Evolutionary conservation across 345 rosid species (phyloP).

Genomic region (Excoecaria cochinchinensis): DNA sequence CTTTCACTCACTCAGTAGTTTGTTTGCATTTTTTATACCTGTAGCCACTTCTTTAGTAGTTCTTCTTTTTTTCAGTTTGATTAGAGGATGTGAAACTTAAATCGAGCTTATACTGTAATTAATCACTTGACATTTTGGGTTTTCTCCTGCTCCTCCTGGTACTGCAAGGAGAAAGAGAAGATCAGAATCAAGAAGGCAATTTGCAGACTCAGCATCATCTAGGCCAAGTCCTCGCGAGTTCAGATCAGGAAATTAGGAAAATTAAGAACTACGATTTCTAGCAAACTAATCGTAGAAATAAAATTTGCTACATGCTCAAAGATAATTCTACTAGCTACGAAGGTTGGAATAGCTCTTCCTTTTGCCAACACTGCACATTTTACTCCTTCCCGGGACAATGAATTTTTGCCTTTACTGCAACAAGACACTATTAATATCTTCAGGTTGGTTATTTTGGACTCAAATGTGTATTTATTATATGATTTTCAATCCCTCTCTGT

Average conservation of each 20-base stretch:
- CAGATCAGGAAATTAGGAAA: slow-evolving; percentile 54
- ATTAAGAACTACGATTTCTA: slow-evolving; percentile 3
- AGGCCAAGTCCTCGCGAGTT: slow-evolving; percentile 81
- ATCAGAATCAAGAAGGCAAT: slow-evolving; percentile 61
- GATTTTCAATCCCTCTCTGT: not conserved
- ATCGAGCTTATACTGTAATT: not conserved
- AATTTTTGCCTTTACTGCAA: not conserved
- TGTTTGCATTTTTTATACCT: no score
- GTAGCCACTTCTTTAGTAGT: not conserved
- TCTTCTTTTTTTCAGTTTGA: not conserved
- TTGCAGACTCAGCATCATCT: slow-evolving; percentile 52
- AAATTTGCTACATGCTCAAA: not conserved
- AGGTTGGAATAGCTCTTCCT: not conserved
- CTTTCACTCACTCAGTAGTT: no score
- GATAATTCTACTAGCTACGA: not conserved
- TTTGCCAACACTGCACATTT: not conserved
- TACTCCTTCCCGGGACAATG: not conserved
- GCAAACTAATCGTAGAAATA: not conserved
- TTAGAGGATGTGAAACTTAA: no score
- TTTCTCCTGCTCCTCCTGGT: slow-evolving; percentile 65
- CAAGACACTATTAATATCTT: not conserved
- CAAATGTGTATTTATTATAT: not conserved
- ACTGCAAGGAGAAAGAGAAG: slow-evolving; percentile 80
- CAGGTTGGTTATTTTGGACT: not conserved
- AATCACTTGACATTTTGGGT: slow-evolving; percentile 3